Evolutionary conservation across 176 grass and related monocot genomes (phyloP), one percentile per base, ranked within the genome.

Genomic region (Juncus inflexus): DNA sequence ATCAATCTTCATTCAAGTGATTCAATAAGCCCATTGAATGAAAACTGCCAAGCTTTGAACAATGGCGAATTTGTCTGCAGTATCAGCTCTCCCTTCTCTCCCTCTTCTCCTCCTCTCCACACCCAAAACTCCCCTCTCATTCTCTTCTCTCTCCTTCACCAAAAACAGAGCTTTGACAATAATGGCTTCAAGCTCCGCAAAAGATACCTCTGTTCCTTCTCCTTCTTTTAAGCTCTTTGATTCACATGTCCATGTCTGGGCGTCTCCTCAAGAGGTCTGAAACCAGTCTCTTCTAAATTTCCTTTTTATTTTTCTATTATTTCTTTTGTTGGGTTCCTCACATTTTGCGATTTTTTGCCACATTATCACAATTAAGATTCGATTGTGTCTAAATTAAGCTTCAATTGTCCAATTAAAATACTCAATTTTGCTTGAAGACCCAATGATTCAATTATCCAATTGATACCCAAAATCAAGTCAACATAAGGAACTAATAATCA

Each of bases 181-280:
- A 28, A 63, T 73, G 60, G 75, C 80, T 52, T 64, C 83, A 65
- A 75, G 61, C 42, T 65, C 79, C 38, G 28, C 15, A 12, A 15
- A 38, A 6, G n/a, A 76, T 41, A 40, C 53, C 65, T 55, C 47
- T 12, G 6, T 47, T 47, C 12, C 62, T 42, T 58, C 70, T 57
- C 42, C 75, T 74, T 38, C 77, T 7, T 78, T 50, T 59, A 90
- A 90, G 72, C 73, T 90, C 61, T 58, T 87, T 50, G 91, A 95
- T 66, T 87, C 86, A 36, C 91, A 95, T 73, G 86, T 87, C 78
- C 91, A 95, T 70, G 83, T 95, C 55, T 90, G 91, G 86, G 91
- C 91, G 55, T 79, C 91, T 37, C 81, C 81, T 12, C 58, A 72
- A 54, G 78, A 95, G 86, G 86, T 95, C 19, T 59, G 60, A 9